These are phyloP conservation scores for Trametes elegans DNA, from an alignment of 768 basidiomycete species.

Conservation along the genomic window DNA sequence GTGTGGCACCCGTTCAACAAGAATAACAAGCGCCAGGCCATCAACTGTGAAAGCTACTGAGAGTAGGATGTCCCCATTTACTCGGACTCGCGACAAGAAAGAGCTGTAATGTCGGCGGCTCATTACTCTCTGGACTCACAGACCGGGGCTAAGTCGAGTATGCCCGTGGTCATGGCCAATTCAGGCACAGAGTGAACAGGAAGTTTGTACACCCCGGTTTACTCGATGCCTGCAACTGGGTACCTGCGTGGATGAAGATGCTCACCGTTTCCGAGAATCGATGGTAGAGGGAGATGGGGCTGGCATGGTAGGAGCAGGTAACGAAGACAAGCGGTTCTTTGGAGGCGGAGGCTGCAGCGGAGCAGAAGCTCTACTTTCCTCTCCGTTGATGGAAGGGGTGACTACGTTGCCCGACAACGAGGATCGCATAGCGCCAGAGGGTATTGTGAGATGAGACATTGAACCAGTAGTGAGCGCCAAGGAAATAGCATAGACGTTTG, in stretches of 20 bases:
- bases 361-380: slow-evolving; percentile 42
- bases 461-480: neutral
- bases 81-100: too few species aligned
- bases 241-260: slow-evolving; percentile 4
- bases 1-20: too few species aligned
- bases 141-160: too few species aligned
- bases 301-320: slow-evolving; percentile 43
- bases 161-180: too few species aligned
- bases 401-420: slow-evolving; percentile 27
- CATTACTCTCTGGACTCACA: too few species aligned
- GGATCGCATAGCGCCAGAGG: neutral
- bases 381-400: slow-evolving; percentile 47
- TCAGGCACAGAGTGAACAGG: too few species aligned
- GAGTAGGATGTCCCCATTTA: too few species aligned
- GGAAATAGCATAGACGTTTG: too few species aligned
- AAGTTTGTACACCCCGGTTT: too few species aligned
- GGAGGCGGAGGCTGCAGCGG: slow-evolving; percentile 33
- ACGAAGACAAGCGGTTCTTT: slow-evolving; percentile 49
- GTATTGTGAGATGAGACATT: neutral
- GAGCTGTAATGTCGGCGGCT: too few species aligned
- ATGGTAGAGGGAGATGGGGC: slow-evolving; percentile 50
- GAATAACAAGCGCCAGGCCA: too few species aligned
- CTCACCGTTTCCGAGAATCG: slow-evolving; percentile 65
- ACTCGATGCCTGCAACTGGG: neutral
- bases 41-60: too few species aligned